A percentile compares a stretch with the other conserved stretches of the same genome.
phyloP scores from a whole-genome alignment of 176 grass and related monocot genomes.

The Aegilops speltoides region DNA sequence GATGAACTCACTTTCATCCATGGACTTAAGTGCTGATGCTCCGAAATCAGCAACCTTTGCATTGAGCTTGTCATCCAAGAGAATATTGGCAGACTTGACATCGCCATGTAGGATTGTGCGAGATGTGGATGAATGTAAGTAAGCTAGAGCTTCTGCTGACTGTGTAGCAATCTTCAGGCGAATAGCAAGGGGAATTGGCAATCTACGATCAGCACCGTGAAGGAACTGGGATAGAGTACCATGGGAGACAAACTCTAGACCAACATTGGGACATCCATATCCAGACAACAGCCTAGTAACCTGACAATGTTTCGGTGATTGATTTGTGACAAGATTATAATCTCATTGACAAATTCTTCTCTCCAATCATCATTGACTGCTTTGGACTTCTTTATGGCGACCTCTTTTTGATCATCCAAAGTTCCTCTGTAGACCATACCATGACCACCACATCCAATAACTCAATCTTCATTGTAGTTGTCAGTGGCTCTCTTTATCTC shows the following conservation, averaged over 20 bases:
- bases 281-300: not conserved
- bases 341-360: slow-evolving; percentile 18
- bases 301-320: slow-evolving; percentile 13
- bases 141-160: slow-evolving; percentile 15
- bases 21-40: slow-evolving; percentile 39
- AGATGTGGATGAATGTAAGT: slow-evolving; percentile 4
- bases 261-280: not conserved
- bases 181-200: not conserved
- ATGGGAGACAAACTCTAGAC: slow-evolving; percentile 7
- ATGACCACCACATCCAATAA: not conserved
- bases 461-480: not conserved
- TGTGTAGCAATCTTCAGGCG: slow-evolving; percentile 3
- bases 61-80: not conserved
- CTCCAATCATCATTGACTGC: not conserved
- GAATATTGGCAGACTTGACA: not conserved
- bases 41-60: slow-evolving; percentile 48
- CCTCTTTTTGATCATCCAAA: not conserved
- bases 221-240: not conserved
- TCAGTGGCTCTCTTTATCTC: slow-evolving; percentile 7
- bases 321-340: slow-evolving; percentile 1
- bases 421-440: not conserved
- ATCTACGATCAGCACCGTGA: not conserved
- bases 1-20: slow-evolving; percentile 41
- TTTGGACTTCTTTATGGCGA: slow-evolving; percentile 3
- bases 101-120: not conserved